Evolutionary conservation across 2,329 filamentous ascomycete genomes (phyloP).

Genomic region (Cladosporium sp.): DNA sequence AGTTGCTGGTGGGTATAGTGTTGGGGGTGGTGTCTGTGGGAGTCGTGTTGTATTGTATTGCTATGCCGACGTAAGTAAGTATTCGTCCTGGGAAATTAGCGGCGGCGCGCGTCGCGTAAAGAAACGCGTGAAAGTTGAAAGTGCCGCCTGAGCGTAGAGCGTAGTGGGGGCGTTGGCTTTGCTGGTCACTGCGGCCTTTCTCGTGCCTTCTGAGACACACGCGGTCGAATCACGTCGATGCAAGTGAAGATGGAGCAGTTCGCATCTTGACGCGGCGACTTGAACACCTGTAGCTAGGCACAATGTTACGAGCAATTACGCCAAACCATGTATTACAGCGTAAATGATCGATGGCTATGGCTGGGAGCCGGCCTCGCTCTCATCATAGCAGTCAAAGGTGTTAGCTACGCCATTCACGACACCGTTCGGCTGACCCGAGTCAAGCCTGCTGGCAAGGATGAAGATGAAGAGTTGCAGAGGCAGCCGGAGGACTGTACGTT

Average conservation of each 20-base stretch:
- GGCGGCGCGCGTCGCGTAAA: background rate
- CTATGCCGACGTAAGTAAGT: background rate
- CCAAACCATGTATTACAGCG: slow-evolving; percentile 31
- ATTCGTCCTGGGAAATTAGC: background rate
- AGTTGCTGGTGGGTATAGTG: background rate
- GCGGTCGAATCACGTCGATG: background rate
- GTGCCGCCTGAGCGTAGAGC: background rate
- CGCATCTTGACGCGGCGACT: background rate
- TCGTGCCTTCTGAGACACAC: background rate
- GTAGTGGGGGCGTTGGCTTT: background rate
- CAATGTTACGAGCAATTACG: background rate
- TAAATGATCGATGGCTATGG: slow-evolving; percentile 46
- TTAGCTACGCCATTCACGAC: slow-evolving; percentile 55
- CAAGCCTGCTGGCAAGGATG: slow-evolving; percentile 60
- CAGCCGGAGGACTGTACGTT: slow-evolving; percentile 21
- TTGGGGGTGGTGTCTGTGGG: background rate
- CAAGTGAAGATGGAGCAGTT: background rate
- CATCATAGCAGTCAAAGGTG: slow-evolving; percentile 54
- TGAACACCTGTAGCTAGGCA: background rate
- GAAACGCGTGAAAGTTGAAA: background rate
- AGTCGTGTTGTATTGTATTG: background rate
- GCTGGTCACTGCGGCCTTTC: background rate
- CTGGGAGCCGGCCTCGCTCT: slow-evolving; percentile 51
- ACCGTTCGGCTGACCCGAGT: slow-evolving; percentile 65
- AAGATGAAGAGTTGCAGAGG: slow-evolving; percentile 23